Percentiles rank a stretch among this genome's conserved stretches.
These are phyloP conservation scores for Boechera retrofracta DNA, from an alignment of 345 rosid species.

Conservation along the genomic window DNA sequence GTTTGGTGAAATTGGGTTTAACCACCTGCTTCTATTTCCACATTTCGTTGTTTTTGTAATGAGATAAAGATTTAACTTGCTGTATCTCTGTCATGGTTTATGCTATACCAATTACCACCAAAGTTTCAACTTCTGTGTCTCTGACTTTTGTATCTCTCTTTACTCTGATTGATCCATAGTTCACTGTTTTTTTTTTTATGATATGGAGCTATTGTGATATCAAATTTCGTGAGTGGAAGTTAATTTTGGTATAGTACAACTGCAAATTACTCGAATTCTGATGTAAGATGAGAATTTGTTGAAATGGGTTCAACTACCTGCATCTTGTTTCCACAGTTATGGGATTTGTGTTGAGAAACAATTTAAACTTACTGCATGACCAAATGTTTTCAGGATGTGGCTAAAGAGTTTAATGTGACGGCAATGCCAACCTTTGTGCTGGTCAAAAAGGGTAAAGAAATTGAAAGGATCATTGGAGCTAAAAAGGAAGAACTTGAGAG, in stretches of 20 bases:
- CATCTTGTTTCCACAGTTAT: neutral
- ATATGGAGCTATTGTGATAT: neutral
- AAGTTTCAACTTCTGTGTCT: neutral
- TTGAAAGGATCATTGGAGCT: constrained; percentile 72
- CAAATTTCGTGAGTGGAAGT: neutral
- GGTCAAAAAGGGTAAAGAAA: constrained; percentile 74
- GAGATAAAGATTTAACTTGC: neutral
- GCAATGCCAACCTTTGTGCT: constrained; percentile 95
- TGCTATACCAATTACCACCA: neutral
- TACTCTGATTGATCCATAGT: neutral
- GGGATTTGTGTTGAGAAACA: neutral
- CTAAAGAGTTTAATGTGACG: constrained; percentile 69
- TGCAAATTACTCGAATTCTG: neutral
- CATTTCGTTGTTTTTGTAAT: neutral
- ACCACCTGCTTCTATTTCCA: too few relatives aligned
- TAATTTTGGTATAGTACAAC: neutral
- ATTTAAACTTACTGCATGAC: neutral
- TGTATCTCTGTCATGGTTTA: neutral
- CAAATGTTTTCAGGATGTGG: constrained; percentile 58
- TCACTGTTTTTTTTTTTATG: neutral
- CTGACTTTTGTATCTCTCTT: neutral
- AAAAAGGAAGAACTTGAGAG: constrained; percentile 63
- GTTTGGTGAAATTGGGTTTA: neutral
- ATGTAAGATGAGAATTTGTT: neutral
- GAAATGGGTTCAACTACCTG: neutral